Conservation (phyloP, 1,284 basidiomycete genomes). For the Ceratobasidium papillatum region DNA sequence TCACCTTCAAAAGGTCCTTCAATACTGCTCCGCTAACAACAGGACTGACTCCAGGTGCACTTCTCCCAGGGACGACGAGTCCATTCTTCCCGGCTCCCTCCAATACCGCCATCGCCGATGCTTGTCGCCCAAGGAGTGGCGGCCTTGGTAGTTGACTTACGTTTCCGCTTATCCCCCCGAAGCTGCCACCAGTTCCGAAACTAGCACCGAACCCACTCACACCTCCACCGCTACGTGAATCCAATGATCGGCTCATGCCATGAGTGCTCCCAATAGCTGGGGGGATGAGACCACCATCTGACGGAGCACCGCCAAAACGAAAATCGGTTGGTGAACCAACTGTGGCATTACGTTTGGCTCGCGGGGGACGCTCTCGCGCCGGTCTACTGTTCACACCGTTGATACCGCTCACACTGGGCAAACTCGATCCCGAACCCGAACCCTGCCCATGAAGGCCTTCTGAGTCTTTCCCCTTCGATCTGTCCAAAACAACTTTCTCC, state of each 20-base stretch:
- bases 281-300: conserved; percentile 32
- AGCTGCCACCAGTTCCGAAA: not conserved
- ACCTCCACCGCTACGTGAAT: conserved; percentile 16
- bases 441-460: conserved; percentile 5
- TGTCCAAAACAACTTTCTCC: not conserved
- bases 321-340: conserved; percentile 37
- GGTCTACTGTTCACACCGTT: not conserved
- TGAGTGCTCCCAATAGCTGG: conserved; percentile 17
- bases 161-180: not conserved
- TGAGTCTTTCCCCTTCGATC: not conserved
- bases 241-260: conserved; percentile 25
- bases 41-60: conserved; percentile 59
- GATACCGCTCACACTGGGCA: not conserved
- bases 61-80: conserved; percentile 24
- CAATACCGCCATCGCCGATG: conserved; percentile 40
- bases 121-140: conserved; percentile 33
- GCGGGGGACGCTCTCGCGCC: conserved; percentile 16
- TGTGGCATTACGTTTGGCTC: conserved; percentile 24
- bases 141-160: conserved; percentile 29
- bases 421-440: conserved; percentile 23
- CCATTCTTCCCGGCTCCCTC: conserved; percentile 32
- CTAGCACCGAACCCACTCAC: conserved; percentile 5
- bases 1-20: conserved; percentile 76
- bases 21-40: conserved; percentile 48
- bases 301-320: conserved; percentile 25